Conservation (phyloP, 345 rosid species). For the Cochlearia excelsa region DNA sequence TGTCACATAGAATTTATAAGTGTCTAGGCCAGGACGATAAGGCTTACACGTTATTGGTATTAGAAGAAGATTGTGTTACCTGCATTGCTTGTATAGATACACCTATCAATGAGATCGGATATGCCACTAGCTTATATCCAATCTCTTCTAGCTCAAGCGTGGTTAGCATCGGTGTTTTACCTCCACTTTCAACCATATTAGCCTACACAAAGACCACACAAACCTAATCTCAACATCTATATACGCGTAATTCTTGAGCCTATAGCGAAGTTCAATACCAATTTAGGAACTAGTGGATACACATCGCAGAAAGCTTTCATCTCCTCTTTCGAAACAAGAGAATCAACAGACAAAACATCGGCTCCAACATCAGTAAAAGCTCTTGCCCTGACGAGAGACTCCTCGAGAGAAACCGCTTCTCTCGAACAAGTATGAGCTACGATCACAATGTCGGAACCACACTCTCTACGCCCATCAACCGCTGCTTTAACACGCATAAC, state of each 20-base stretch:
- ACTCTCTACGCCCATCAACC: conserved; percentile 76
- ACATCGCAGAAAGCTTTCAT: conserved; percentile 88
- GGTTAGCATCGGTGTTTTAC: conserved; percentile 67
- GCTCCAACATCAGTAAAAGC: conserved; percentile 97
- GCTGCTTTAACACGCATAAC: conserved; percentile 82
- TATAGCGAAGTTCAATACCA: conserved; percentile 44
- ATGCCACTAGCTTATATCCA: conserved; percentile 80
- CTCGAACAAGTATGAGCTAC: conserved; percentile 83
- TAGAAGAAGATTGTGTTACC: conserved; percentile 36
- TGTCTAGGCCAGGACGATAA: conserved; percentile 5
- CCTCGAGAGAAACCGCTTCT: conserved; percentile 76
- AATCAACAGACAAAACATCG: conserved; percentile 78
- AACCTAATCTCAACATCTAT: conserved; percentile 21
- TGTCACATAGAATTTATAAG: conserved; percentile 13
- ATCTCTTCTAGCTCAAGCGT: conserved; percentile 78
- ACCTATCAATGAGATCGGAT: conserved; percentile 81
- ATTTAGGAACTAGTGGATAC: conserved; percentile 72
- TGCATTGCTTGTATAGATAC: conserved; percentile 92
- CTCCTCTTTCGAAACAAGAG: conserved; percentile 80
- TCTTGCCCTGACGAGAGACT: conserved; percentile 75
- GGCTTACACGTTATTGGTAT: neutral
- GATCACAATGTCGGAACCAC: conserved; percentile 73
- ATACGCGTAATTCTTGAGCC: neutral
- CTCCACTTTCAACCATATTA: conserved; percentile 92
- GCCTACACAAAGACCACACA: conserved; percentile 41